Conservation (phyloP, 1,139 yeast genomes). For the Candida dubliniensis region DNA sequence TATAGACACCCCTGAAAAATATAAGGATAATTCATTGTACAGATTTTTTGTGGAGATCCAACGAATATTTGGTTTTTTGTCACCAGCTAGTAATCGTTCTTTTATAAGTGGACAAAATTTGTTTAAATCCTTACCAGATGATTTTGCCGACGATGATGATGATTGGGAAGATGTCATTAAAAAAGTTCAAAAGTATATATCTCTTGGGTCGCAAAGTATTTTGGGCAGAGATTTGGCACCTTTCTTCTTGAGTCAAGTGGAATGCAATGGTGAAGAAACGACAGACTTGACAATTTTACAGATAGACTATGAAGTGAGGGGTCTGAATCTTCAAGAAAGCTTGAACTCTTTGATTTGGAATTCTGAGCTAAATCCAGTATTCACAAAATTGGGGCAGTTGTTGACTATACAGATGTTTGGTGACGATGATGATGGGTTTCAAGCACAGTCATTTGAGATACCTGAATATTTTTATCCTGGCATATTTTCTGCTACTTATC, state of each 20-base stretch:
- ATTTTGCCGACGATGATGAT: conserved; percentile 21
- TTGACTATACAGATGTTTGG: conserved; percentile 35
- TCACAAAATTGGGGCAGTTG: conserved; percentile 30
- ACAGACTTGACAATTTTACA: conserved; percentile 32
- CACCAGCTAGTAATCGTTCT: conserved; percentile 20
- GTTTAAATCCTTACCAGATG: conserved; percentile 22
- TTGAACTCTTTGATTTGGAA: conserved; percentile 42
- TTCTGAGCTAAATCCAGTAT: conserved; percentile 17
- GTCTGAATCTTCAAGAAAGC: conserved; percentile 29
- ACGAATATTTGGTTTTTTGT: conserved; percentile 22
- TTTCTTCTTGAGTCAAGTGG: conserved; percentile 26
- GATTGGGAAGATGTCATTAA: conserved; percentile 36
- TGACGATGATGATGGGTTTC: conserved; percentile 17
- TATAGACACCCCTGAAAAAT: conserved; percentile 11
- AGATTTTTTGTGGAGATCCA: conserved; percentile 24
- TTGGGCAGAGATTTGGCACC: conserved; percentile 13
- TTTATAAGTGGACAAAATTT: conserved; percentile 24
- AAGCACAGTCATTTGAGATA: conserved; percentile 21
- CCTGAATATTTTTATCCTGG: conserved; percentile 35
- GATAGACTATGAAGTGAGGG: conserved; percentile 35
- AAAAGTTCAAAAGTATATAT: conserved; percentile 23
- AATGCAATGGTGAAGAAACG: conserved; percentile 23
- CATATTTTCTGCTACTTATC: conserved; percentile 26
- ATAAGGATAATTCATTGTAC: conserved; percentile 7
- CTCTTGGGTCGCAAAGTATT: conserved; percentile 14